Base-by-base conservation (phyloP, 2,329 filamentous ascomycete species). In the Ceratocystis ficicola region DNA sequence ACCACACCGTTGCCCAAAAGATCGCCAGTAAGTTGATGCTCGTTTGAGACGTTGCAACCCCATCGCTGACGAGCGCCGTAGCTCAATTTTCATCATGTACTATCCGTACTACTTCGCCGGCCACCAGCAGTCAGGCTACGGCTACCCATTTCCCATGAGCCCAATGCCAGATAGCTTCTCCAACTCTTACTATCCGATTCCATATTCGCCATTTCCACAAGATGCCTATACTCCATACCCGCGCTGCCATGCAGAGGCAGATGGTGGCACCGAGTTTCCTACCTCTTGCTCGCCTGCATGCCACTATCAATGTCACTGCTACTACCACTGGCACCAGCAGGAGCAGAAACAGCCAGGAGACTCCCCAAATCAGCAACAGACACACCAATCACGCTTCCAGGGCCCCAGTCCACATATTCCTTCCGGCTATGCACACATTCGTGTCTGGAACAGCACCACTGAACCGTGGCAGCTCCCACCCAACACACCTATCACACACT, bases 391-490 rank as follows among this genome's bases (percentile, higher is more conserved):
- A 32, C 7, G 8, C 28, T 32, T 2, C 12, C 28, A 36, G 3
- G 7, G 2, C 28, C 32, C 25, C 12, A 32, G 12, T 6, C 6
- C 30, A 36, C 61, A 36, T 25, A 72, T 0, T 76, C 80, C 0
- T 12, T 30, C 63, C 7, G 50, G 36, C 63, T 48, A 59, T 28
- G 55, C 15, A 36, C 28, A 65, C 32, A 30, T 65, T n/a, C 63
- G 63, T 8, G 36, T 60, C 32, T 65, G 63, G 63, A 36, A 60
- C 36, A 65, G 63, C 52, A 20, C 55, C 41, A 25, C 48, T 12
- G 65, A 66, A 41, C 84, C 84, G 0, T 86, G 83, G 83, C 77
- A 80, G 69, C 72, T 79, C 5, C 77, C 73, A 0, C 70, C 73
- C 22, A 77, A 75, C 62, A 75, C 74, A 41, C 71, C 73, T 68